A percentile compares a stretch with the other conserved stretches of the same genome.
Conservation (phyloP, 768 basidiomycete species). For the Amanita muscaria region DNA sequence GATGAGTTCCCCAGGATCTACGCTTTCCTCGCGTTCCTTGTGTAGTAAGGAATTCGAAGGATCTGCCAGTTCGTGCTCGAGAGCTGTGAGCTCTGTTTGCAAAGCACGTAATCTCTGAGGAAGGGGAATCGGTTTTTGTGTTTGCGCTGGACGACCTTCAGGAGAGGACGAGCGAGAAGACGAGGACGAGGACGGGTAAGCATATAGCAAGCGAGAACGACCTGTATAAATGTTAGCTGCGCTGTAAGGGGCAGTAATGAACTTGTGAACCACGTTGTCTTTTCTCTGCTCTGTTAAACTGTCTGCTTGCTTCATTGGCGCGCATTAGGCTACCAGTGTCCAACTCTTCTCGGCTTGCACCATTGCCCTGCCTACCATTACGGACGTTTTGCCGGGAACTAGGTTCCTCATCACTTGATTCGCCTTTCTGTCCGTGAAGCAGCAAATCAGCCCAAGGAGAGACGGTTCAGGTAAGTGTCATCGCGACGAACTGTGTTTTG, state of each 20-base stretch:
- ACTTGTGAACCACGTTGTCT: constrained; percentile 36
- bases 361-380: constrained; percentile 31
- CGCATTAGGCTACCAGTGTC: constrained; percentile 57
- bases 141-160: constrained; percentile 21
- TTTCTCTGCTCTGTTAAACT: constrained; percentile 66
- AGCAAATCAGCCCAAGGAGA: constrained; percentile 6
- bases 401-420: constrained; percentile 61
- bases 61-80: constrained; percentile 79
- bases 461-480: not conserved
- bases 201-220: constrained; percentile 49
- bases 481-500: constrained; percentile 38
- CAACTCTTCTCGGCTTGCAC: constrained; percentile 51
- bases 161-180: constrained; percentile 36
- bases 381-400: constrained; percentile 29
- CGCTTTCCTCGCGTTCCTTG: constrained; percentile 49
- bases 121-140: constrained; percentile 34
- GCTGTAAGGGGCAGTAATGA: constrained; percentile 1
- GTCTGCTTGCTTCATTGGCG: constrained; percentile 58
- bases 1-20: constrained; percentile 70
- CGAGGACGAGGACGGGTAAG: constrained; percentile 64
- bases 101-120: constrained; percentile 55
- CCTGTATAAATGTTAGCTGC: constrained; percentile 22
- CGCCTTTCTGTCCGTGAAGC: constrained; percentile 37
- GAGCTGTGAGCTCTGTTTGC: constrained; percentile 67
- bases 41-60: constrained; percentile 64